Evolutionary conservation across 2,329 filamentous ascomycete genomes (phyloP).

Genomic region (Cercospora sesami): DNA sequence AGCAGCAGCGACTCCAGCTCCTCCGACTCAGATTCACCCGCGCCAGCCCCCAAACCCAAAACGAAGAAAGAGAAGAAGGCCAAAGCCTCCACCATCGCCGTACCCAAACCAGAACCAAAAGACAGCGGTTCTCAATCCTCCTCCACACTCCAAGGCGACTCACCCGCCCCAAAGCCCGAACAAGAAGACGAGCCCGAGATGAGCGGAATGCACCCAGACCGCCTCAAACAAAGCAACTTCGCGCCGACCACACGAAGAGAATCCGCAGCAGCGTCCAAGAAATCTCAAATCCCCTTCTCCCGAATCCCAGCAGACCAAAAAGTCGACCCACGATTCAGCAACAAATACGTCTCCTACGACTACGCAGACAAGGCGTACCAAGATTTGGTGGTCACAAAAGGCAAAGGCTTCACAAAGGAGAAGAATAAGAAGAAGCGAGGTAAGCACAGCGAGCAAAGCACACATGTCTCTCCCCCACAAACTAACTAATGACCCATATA

Average conservation of each 20-base stretch:
- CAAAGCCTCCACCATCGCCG: neutral
- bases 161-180: conserved; percentile 22
- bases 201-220: conserved; percentile 44
- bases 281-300: conserved; percentile 70
- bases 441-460: conserved; percentile 16
- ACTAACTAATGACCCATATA: conserved; percentile 62
- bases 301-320: conserved; percentile 69
- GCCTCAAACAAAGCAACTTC: conserved; percentile 28
- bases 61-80: conserved; percentile 27
- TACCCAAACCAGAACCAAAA: neutral
- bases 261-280: conserved; percentile 46
- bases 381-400: conserved; percentile 85
- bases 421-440: conserved; percentile 78
- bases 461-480: neutral
- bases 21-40: conserved; percentile 48
- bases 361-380: conserved; percentile 88
- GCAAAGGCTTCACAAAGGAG: conserved; percentile 98
- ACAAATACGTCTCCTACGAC: conserved; percentile 78
- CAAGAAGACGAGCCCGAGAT: conserved; percentile 38
- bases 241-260: conserved; percentile 21
- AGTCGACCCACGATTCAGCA: conserved; percentile 73
- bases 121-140: conserved; percentile 33
- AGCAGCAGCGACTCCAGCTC: conserved; percentile 42
- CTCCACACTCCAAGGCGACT: conserved; percentile 34
- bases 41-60: conserved; percentile 20